Evolutionary conservation across 139 green algal genomes (phyloP).

Genomic region (Chlorella ohadii): DNA sequence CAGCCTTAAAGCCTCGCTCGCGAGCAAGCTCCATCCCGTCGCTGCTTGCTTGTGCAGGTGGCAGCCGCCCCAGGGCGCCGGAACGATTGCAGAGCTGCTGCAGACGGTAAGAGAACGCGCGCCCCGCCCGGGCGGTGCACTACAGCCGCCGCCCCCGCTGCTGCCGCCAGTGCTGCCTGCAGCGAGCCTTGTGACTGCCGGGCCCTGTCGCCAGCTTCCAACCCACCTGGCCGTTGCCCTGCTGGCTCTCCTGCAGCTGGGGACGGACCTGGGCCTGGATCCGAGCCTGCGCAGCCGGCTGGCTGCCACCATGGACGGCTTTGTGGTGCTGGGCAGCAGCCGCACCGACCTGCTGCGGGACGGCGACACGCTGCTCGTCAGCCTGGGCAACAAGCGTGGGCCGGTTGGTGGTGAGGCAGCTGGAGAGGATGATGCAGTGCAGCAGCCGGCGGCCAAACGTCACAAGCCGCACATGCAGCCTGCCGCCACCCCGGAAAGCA

Average conservation of each 20-base stretch:
- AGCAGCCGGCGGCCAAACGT: background rate
- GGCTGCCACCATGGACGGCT: background rate
- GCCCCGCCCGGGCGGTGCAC: too few species aligned
- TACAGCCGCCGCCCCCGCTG: background rate
- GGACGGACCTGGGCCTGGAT: background rate
- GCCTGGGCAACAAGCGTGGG: background rate
- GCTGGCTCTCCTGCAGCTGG: constrained; percentile 14
- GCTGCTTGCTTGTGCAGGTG: background rate
- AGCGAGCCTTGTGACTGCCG: background rate
- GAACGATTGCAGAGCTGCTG: background rate
- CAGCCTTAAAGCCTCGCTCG: too few species aligned
- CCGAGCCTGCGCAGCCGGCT: background rate
- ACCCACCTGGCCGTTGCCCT: too few species aligned
- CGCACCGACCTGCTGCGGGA: constrained; percentile 27
- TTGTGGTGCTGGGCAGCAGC: constrained; percentile 4
- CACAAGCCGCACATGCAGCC: background rate
- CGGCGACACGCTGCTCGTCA: constrained; percentile 23
- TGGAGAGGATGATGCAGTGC: too few species aligned
- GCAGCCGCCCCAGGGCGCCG: background rate
- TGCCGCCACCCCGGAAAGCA: background rate
- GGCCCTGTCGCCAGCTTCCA: background rate
- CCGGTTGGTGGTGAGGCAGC: background rate
- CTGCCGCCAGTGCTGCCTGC: background rate
- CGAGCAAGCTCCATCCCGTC: background rate
- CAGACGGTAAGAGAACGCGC: background rate